Evolutionary conservation across 1,139 yeast genomes (phyloP).

Genomic region (Spathaspora sp.): DNA sequence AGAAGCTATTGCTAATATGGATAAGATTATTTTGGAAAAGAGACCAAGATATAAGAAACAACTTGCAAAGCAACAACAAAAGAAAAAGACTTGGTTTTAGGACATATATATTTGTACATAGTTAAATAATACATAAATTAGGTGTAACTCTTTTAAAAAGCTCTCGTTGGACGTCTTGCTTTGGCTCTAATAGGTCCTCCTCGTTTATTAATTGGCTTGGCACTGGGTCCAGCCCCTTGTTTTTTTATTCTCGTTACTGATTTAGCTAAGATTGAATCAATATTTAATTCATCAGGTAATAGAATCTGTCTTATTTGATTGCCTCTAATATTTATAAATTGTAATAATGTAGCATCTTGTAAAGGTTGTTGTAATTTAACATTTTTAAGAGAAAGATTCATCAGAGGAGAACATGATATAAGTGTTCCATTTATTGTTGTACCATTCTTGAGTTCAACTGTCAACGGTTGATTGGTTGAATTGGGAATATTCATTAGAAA

Average conservation of each 20-base stretch:
- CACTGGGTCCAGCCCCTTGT: slow-evolving; percentile 43
- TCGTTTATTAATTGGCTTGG: slow-evolving; percentile 16
- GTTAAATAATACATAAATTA: slow-evolving; percentile 1
- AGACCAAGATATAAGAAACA: slow-evolving; percentile 64
- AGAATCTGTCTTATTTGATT: slow-evolving; percentile 83
- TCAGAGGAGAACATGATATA: slow-evolving; percentile 82
- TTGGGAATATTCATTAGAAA: slow-evolving; percentile 78
- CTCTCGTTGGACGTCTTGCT: slow-evolving; percentile 12
- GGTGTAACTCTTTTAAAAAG: slow-evolving; percentile 9
- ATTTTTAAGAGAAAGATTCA: slow-evolving; percentile 85
- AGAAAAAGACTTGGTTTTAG: slow-evolving; percentile 29
- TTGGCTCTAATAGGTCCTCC: slow-evolving; percentile 22
- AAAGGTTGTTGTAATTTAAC: slow-evolving; percentile 74
- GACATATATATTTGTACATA: not conserved
- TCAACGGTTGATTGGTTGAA: slow-evolving; percentile 77
- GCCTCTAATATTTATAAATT: slow-evolving; percentile 85
- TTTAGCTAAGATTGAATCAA: slow-evolving; percentile 67
- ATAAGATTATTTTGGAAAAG: slow-evolving; percentile 62
- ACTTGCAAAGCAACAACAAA: slow-evolving; percentile 50
- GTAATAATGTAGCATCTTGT: slow-evolving; percentile 72
- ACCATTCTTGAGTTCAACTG: slow-evolving; percentile 91
- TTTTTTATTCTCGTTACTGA: slow-evolving; percentile 39
- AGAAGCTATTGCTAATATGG: slow-evolving; percentile 72
- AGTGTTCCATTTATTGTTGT: slow-evolving; percentile 47
- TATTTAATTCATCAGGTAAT: slow-evolving; percentile 83